A percentile compares a stretch with the other conserved stretches of the same genome.
phyloP scores from a whole-genome alignment of 768 basidiomycete genomes.

The Hygrocybe punicea region DNA sequence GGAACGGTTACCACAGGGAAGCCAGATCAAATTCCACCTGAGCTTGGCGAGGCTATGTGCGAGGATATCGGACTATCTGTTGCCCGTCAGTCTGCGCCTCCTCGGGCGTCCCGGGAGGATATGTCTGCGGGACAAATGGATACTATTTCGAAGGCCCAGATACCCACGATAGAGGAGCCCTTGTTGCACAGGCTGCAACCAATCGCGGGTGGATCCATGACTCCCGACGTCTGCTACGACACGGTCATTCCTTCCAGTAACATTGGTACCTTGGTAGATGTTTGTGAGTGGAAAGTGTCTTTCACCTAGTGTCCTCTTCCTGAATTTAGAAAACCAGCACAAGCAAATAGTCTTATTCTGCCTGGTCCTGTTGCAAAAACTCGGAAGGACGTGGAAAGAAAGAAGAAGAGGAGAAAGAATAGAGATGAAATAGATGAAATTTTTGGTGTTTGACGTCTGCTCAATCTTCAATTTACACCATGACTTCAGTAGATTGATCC shows the following conservation, averaged over 20 bases:
- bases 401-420: neutral
- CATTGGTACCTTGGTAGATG: neutral
- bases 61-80: slow-evolving; percentile 2
- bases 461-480: too few relatives aligned
- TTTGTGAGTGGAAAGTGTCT: neutral
- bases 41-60: neutral
- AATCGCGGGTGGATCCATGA: neutral
- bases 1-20: neutral
- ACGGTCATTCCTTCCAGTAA: neutral
- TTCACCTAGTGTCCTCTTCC: neutral
- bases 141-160: neutral
- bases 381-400: neutral
- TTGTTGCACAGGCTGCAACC: neutral
- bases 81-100: neutral
- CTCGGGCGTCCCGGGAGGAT: neutral
- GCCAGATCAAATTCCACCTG: neutral
- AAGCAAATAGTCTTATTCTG: neutral
- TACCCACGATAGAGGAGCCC: neutral
- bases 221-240: neutral
- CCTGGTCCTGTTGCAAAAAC: neutral
- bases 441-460: neutral
- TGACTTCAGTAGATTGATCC: too few relatives aligned
- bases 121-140: neutral
- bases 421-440: neutral
- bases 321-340: neutral